Base-by-base conservation (phyloP, 768 basidiomycete genomes). In the Pisolithus orientalis region DNA sequence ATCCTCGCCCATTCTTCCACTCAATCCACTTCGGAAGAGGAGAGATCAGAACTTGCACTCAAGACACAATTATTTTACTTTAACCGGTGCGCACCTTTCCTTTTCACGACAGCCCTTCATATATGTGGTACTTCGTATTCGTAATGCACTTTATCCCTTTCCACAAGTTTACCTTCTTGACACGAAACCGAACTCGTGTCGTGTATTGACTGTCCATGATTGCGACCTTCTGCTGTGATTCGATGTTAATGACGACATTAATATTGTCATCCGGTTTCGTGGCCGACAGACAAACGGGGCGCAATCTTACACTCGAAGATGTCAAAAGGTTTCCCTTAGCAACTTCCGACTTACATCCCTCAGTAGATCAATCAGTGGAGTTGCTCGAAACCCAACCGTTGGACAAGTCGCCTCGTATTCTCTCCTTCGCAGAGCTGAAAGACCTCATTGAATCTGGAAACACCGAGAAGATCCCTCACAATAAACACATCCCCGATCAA, bases 401-500 rank as follows among this genome's bases (percentile, higher is more conserved):
- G 25, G 53, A 53, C n/a, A 46, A 46, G 44, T 75, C 79, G 57
- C 62, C 71, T n/a, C 77, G 67, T 14, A 66, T 75, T 27, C 69
- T 90, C 53, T 80, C 80, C 0, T 85, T 91, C 56, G 72, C 79
- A 1, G 83, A 90, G 64, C 68, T 91, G 49, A 80, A 87, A 59
- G 74, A 74, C 34, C 71, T 91, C 53, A 86, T 91, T 53, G 80
- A 87, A 59, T 72, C 84, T 17, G 88, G 87, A 16, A 80, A 76
- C 56, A 78, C 80, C 4, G 85, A 87, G 57, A 69, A 82, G 62
- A 88, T 91, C 37, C 89, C 89, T 1, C 86, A 90, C 60, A 91
- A 90, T 63, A 87, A 83, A 57, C 54, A 75, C 50, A 87, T 91
- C 43, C 81, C 84, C 0, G 74, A 84, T n/a, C 70, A 63, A 2